phyloP scores from a whole-genome alignment of 371 early-diverging fungal species.

The Blakeslea trispora region DNA sequence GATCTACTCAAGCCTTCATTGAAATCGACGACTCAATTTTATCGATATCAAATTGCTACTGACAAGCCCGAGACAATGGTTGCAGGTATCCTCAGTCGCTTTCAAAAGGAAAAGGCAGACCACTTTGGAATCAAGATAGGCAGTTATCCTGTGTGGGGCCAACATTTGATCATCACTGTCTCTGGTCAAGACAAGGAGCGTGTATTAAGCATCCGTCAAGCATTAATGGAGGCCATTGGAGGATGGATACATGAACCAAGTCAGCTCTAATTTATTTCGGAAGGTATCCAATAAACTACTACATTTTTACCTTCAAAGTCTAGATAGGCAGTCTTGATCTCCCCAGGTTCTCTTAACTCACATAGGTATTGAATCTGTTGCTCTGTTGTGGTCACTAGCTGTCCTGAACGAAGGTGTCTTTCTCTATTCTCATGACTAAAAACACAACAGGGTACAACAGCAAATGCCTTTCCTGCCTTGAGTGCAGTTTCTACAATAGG shows the following conservation, averaged over 20 bases:
- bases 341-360: slow-evolving; percentile 38
- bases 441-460: slow-evolving; percentile 65
- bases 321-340: slow-evolving; percentile 49
- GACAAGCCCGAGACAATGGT: slow-evolving; percentile 46
- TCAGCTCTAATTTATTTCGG: slow-evolving; percentile 7
- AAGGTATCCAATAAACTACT: slow-evolving; percentile 53
- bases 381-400: slow-evolving; percentile 49
- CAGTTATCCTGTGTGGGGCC: slow-evolving; percentile 60
- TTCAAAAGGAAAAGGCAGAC: slow-evolving; percentile 35
- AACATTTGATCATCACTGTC: slow-evolving; percentile 41
- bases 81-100: slow-evolving; percentile 44
- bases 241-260: slow-evolving; percentile 27
- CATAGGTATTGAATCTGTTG: slow-evolving; percentile 55
- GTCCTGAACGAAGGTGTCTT: slow-evolving; percentile 38
- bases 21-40: slow-evolving; percentile 26
- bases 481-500: slow-evolving; percentile 59
- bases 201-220: slow-evolving; percentile 24
- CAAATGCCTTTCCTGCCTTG: slow-evolving; percentile 51
- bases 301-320: slow-evolving; percentile 62
- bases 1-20: slow-evolving; percentile 24
- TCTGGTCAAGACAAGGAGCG: slow-evolving; percentile 33
- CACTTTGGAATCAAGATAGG: slow-evolving; percentile 51
- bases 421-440: slow-evolving; percentile 55
- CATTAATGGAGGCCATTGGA: slow-evolving; percentile 21
- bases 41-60: slow-evolving; percentile 55